These are phyloP conservation scores for Capsella bursapastoris DNA, from an alignment of 345 rosid species.

Conservation along the genomic window DNA sequence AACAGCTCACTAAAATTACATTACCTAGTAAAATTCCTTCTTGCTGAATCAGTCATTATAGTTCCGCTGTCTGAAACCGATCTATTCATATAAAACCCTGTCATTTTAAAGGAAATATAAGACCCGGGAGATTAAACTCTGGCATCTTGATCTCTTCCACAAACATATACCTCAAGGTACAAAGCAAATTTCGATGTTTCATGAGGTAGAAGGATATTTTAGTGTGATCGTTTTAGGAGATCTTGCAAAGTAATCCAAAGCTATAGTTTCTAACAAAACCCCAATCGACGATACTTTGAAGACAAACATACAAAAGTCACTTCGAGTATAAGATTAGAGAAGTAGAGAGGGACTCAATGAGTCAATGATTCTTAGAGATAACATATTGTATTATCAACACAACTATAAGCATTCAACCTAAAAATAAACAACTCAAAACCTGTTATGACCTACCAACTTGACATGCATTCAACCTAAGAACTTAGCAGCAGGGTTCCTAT, in stretches of 20 bases:
- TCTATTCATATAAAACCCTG: not conserved
- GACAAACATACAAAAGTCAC: too few species aligned
- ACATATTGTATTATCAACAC: not conserved
- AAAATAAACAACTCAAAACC: not conserved
- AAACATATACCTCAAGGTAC: too few species aligned
- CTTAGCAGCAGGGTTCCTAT: too few species aligned
- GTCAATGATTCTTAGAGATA: not conserved
- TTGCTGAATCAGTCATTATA: not conserved
- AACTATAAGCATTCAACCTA: not conserved
- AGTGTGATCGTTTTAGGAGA: too few species aligned
- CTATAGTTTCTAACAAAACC: too few species aligned
- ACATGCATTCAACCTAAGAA: too few species aligned
- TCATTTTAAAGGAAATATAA: not conserved
- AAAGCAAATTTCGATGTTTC: too few species aligned
- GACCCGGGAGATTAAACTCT: not conserved
- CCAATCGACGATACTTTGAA: too few species aligned
- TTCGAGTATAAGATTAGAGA: not conserved
- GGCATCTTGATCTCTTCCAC: too few species aligned
- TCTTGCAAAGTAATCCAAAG: too few species aligned
- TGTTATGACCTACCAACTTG: too few species aligned
- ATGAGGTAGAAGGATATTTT: too few species aligned
- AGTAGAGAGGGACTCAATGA: not conserved
- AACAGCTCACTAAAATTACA: not conserved
- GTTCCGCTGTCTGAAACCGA: not conserved
- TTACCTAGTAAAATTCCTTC: not conserved